phyloP scores from a whole-genome alignment of 1,284 basidiomycete species.

The Mycocalia duriaeana region DNA sequence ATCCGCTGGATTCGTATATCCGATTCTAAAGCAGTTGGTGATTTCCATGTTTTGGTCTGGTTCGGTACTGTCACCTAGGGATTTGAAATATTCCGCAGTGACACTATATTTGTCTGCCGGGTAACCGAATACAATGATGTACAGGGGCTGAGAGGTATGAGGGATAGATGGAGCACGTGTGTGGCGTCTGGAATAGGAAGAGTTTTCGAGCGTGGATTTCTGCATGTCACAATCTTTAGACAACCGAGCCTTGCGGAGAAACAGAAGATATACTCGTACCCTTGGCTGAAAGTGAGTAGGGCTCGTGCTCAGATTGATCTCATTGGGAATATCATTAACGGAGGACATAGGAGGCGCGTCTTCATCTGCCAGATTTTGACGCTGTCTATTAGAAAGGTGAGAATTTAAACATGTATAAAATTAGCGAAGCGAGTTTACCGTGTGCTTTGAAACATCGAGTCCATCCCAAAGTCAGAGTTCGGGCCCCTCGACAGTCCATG shows the following conservation, averaged over 20 bases:
- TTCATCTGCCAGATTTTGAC: conserved; percentile 60
- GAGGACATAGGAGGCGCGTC: conserved; percentile 71
- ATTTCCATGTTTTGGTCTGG: conserved; percentile 60
- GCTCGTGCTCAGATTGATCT: conserved; percentile 38
- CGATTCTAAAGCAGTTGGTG: conserved; percentile 67
- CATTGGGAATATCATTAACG: conserved; percentile 65
- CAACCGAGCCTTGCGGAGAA: conserved; percentile 1
- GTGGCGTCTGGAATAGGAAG: conserved; percentile 30
- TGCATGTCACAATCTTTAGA: conserved; percentile 13
- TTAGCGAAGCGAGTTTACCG: no score
- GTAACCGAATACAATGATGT: conserved; percentile 73
- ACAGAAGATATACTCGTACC: conserved; percentile 28
- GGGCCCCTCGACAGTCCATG: conserved; percentile 56
- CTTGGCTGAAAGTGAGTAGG: conserved; percentile 37
- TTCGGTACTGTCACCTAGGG: conserved; percentile 60
- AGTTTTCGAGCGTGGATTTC: conserved; percentile 28
- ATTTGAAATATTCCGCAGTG: conserved; percentile 67
- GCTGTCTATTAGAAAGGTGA: conserved; percentile 35
- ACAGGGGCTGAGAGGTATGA: conserved; percentile 34
- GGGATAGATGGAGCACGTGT: conserved; percentile 20
- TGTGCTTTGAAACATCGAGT: conserved; percentile 74
- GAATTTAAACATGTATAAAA: conserved; percentile 4
- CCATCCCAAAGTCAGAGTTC: conserved; percentile 67
- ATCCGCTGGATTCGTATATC: conserved; percentile 63
- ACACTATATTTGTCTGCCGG: conserved; percentile 66